A percentile compares a stretch with the other conserved stretches of the same genome.
phyloP scores from a whole-genome alignment of 805 yeast genomes.

The Alloascoidea africana region DNA sequence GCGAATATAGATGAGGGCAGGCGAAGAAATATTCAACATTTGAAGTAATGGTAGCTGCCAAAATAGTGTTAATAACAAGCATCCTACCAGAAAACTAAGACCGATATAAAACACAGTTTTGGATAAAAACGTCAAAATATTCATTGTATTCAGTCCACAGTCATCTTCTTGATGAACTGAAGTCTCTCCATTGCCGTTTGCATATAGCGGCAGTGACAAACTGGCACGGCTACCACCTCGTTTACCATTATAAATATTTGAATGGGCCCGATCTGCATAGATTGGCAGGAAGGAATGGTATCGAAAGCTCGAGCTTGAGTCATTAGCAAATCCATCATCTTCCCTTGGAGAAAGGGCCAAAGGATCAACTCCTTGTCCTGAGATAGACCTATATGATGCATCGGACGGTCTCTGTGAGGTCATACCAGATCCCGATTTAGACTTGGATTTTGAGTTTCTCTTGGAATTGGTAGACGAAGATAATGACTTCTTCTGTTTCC shows the following conservation, averaged over 20 bases:
- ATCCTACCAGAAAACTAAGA: neutral
- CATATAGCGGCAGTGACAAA: too few relatives aligned
- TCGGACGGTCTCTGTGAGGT: too few relatives aligned
- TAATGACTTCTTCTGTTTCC: neutral
- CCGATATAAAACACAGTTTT: neutral
- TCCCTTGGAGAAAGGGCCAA: too few relatives aligned
- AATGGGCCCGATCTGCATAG: too few relatives aligned
- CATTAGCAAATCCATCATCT: neutral
- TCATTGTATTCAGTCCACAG: too few relatives aligned
- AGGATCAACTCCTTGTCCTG: too few relatives aligned
- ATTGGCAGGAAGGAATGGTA: conserved; percentile 1
- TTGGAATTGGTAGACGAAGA: neutral
- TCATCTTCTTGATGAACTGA: too few relatives aligned
- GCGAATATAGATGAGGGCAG: neutral
- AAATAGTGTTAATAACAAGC: neutral
- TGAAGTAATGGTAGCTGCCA: neutral
- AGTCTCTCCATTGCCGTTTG: too few relatives aligned
- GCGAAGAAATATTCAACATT: neutral
- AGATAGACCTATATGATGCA: too few relatives aligned
- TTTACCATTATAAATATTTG: too few relatives aligned
- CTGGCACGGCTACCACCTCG: too few relatives aligned
- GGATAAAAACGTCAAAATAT: too few relatives aligned
- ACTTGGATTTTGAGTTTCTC: neutral
- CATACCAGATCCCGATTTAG: neutral
- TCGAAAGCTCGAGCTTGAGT: neutral